Base-by-base conservation (phyloP, 1,139 yeast species). In the Williopsis jadinii region DNA sequence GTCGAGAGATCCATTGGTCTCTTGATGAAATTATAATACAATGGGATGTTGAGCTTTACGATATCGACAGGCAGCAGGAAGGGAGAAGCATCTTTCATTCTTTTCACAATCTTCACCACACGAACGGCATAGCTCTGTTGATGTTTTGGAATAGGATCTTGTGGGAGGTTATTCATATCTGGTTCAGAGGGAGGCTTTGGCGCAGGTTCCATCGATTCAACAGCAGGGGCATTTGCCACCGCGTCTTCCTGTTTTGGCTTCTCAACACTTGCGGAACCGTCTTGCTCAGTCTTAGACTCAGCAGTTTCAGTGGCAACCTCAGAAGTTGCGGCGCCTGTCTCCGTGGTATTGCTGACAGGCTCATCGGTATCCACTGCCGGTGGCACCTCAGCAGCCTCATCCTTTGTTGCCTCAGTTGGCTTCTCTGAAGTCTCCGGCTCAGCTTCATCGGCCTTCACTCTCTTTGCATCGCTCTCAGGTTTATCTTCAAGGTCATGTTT, bases 1-100 rank as follows among this genome's bases (percentile, higher is more conserved):
- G 97, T 88, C 6, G 90, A 75, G 38, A 92, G 69, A 62, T 90
- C 97, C 97, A 94, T 92, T 33, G 99, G 99, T 52, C 84, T 71
- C 48, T 76, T 74, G 53, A 94, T 80, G 55, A 78, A 80, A 56
- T 87, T 87, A 61, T 82, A 86, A 61, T 92, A 92, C 45, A 85
- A 79, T 3, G 98, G 99, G 45, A 94, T 84, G 56, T 90, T 88
- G 50, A 88, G 74, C 59, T 86, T 87, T 41, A 85, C 81, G 4
- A 77, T 84, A 59, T 92, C 97, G 33, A 92, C 99, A 0, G 98
- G 98, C 42, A 71, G 78, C 38, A 86, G 58, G 60, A 92, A 92
- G 3, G 98, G 98, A 26, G 73, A 79, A 2, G 97, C 95, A 64
- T 94, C 98, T 63, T 90, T 86, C 55, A 90, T 73, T 50, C 97